Evolutionary conservation across 176 grass and related monocot genomes (phyloP), one percentile per base, ranked within the genome.

Genomic region (Oryza coarctata): DNA sequence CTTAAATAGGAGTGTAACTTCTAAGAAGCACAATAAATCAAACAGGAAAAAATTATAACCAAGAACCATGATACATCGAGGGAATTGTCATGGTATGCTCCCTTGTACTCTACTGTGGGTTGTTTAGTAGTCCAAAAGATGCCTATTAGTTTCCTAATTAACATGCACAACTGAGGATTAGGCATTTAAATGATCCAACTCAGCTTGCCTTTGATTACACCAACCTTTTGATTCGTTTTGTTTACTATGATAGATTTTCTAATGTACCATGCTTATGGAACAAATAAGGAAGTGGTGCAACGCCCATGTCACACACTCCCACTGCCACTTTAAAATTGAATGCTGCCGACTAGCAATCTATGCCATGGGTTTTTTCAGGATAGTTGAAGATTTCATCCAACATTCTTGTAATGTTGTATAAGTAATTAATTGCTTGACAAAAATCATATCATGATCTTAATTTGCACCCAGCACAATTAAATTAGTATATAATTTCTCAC

Each of bases 61-160:
- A 66, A 65, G 65, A 28, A 81, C 65, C 57, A 81, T 63, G 20
- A 49, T 62, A 49, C 25, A 18, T 41, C 12, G 23, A 81, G 25
- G 33, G 65, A 85, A 81, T 89, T 64, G 70, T 72, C 34, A 52
- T 72, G 9, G 20, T 32, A 74, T 65, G 65, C 77, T 65, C 70
- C 81, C 62, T 14, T 85, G 57, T 66, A 57, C 72, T 76, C 57
- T 22, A 83, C 26, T 43, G 14, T 41, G 11, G 5, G 26, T 76
- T 76, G 7, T 85, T 85, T 35, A 71, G 26, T 77, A 65, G 25
- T 52, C 7, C 31, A 55, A 52, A 68, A 66, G 12, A 73, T 71
- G 27, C 23, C 12, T 65, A 39, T 33, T 74, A 74, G 23, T 86
- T 66, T 79, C 41, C 68, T 80, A 85, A 79, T 78, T 63, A 72